Evolutionary conservation across 225 moss, liverwort and hornwort genomes (phyloP), one percentile per base, ranked within the genome.

Genomic region (Marchantia paleacea): DNA sequence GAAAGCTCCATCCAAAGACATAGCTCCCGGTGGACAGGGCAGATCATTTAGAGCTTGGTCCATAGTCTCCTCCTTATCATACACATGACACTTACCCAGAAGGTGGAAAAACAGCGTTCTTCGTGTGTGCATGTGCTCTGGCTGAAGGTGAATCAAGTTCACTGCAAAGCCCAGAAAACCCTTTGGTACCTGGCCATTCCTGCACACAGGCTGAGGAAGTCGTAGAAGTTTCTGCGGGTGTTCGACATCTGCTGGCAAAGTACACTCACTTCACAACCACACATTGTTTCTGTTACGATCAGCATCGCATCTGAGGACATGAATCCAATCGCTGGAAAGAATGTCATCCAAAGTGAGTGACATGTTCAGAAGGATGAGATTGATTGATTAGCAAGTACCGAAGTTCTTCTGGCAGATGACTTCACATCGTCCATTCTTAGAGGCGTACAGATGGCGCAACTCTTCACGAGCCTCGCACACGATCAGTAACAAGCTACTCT

Each of bases 1-100:
- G 29, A 75, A 6, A 55, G 75, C 75, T 55, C 75, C 75, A 14
- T 75, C 75, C 28, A 75, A 14, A 14, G 75, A 75, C 55, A 75
- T 54, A 4, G 75, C 53, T 24, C 55, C 20, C 29, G 20, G 57
- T 28, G 54, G 28, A 26, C 15, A 12, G 0, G 53, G 24, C 25
- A 75, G 18, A 16, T 75, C 28, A 53, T 75, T 25, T 14, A 75
- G 54, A 12, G 22, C 54, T 8, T n/a, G 11, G 12, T 24, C 22
- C 75, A 75, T 75, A 28, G 53, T 54, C 22, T 50, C 26, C 55
- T 75, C 54, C 13, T 0, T 55, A 19, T 75, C 75, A 28, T 75
- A 75, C 1, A 75, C 75, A 53, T 73, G 73, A 28, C 26, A 12
- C 25, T 28, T 3, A 11, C 57, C 75, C 13, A 75, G 54, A 28